Evolutionary conservation across 441 rosid species (phyloP).

Genomic region (Pelargonium myrrhifolium): DNA sequence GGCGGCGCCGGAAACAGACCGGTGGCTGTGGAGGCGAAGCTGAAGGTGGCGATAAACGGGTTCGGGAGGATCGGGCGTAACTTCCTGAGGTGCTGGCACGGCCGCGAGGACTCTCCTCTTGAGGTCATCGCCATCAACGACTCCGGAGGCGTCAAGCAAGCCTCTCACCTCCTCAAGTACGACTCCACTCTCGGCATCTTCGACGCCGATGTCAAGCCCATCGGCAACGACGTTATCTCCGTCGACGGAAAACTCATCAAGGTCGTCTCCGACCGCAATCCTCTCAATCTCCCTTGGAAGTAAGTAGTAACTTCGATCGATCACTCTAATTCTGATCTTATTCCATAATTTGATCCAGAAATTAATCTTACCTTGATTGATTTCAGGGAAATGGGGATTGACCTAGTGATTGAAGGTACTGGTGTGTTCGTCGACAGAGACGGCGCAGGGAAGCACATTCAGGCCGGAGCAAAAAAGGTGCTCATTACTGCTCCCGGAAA

Average conservation of each 20-base stretch:
- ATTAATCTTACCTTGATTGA: no score
- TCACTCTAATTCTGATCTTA: no score
- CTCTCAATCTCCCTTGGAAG: conserved; percentile 77
- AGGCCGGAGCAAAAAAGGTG: conserved; percentile 94
- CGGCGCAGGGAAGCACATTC: conserved; percentile 91
- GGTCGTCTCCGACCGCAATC: conserved; percentile 78
- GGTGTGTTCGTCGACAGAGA: conserved; percentile 93
- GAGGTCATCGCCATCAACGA: conserved; percentile 77
- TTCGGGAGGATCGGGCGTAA: conserved; percentile 87
- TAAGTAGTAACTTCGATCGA: no score
- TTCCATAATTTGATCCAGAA: no score
- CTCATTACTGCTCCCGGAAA: conserved; percentile 94
- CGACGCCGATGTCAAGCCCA: conserved; percentile 85
- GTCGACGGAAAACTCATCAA: conserved; percentile 96
- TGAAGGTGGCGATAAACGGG: conserved; percentile 84
- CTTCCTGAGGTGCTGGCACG: conserved; percentile 94
- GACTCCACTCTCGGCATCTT: conserved; percentile 94
- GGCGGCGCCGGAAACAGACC: conserved; percentile 28
- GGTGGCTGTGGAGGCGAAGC: conserved; percentile 52
- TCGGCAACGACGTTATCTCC: conserved; percentile 63
- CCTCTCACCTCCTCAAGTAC: conserved; percentile 92
- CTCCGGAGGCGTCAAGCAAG: conserved; percentile 79
- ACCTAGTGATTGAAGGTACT: conserved; percentile 91
- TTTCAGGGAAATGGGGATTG: conserved; percentile 68
- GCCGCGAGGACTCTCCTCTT: conserved; percentile 59